phyloP scores from a whole-genome alignment of 345 rosid genomes.

The Boechera divaricarpa region DNA sequence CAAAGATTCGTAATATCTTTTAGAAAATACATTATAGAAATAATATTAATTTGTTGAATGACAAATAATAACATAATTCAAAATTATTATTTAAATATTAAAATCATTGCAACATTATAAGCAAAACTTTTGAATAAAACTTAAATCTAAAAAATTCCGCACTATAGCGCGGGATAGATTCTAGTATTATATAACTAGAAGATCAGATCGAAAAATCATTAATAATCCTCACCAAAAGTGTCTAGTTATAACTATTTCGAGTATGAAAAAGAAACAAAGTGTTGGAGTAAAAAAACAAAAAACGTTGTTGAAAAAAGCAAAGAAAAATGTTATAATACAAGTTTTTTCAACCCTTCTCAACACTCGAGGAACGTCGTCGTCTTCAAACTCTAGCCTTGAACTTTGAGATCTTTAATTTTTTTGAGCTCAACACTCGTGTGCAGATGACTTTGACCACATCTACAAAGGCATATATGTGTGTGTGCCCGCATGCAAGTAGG shows the following conservation, averaged over 20 bases:
- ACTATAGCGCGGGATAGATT: no score
- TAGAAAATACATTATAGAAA: no score
- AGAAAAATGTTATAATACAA: constrained; percentile 6
- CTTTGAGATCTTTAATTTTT: not conserved
- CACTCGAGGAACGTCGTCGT: constrained; percentile 33
- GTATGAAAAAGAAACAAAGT: not conserved
- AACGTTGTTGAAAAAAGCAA: constrained; percentile 6
- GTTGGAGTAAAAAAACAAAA: not conserved
- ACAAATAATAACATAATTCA: no score
- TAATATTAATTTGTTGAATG: no score
- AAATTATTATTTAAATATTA: no score
- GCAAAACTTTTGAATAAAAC: no score
- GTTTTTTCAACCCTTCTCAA: constrained; percentile 4
- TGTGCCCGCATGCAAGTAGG: constrained; percentile 9
- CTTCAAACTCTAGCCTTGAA: constrained; percentile 13
- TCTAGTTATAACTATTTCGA: not conserved
- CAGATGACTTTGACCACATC: constrained; percentile 28
- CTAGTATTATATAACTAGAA: not conserved
- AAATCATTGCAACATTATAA: no score
- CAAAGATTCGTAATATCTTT: no score
- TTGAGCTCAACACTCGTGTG: constrained; percentile 30
- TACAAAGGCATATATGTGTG: constrained; percentile 1
- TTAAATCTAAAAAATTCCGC: no score
- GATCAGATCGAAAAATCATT: not conserved
- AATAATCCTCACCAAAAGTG: not conserved